Evolutionary conservation across 352 stramenopile species (phyloP), one percentile per base, ranked within the genome.

Genomic region (Phytophthora vignae): DNA sequence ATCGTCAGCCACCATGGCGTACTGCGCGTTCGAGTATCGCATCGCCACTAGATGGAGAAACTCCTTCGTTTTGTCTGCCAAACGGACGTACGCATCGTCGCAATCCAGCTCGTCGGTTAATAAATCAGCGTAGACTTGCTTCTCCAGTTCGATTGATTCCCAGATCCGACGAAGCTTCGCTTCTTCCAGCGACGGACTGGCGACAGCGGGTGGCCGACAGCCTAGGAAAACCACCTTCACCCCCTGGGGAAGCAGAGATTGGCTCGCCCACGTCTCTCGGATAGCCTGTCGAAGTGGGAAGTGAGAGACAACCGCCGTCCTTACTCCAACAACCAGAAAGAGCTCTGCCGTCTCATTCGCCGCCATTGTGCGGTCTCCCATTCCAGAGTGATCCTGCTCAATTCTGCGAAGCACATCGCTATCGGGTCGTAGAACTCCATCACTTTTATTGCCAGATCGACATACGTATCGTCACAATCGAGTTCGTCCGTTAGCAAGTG

Each of bases 401-500:
- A 48, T 14, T 48, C 40, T 48, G 22, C 22, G 22, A 25, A 25
- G 22, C 22, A 25, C 22, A 25, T 25, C 22, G 22, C 22, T 25
- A 25, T 25, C 22, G 22, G 22, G 22, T 2, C 22, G n/a, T 84
- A 31, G 29, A 90, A 88, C 21, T 67, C 71, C 15, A 69, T 79
- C 9, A 83, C 77, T 54, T 88, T 87, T 8, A 40, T 55, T 1
- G 76, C 66, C 15, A 90, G 61, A 40, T 73, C 50, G 14, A 25
- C 22, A 53, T 88, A 87, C 11, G 55, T 64, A 52, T 90, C 77
- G 21, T 73, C 19, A n/a, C 81, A 85, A n/a, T 71, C 60, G 4
- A 87, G 65, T 15, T 85, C 69, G 29, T 77, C 40, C 0, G 76
- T 82, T 27, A 88, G 42, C 17, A 90, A 59, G 55, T 85, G 77